phyloP scores from a whole-genome alignment of 345 rosid species.

The Capsella bursapastoris region DNA sequence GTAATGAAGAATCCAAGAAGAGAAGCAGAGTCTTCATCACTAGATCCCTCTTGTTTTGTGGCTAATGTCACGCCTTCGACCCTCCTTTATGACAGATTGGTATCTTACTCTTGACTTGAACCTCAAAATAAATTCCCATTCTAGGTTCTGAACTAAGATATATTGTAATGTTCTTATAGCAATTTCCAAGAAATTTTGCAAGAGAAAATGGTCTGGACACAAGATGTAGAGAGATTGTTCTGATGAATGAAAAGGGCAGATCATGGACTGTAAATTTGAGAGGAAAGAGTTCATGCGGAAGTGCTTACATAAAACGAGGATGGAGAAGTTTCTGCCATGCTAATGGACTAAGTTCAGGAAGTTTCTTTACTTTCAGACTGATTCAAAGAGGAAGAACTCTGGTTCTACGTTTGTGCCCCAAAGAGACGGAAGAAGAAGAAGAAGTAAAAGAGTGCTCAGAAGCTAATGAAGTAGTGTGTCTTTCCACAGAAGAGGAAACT shows the following conservation, averaged over 20 bases:
- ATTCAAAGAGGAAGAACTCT: slow-evolving; percentile 1
- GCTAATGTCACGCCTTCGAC: slow-evolving; percentile 1
- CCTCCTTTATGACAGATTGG: slow-evolving; percentile 16
- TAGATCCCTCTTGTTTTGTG: neutral
- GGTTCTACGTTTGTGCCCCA: slow-evolving; percentile 17
- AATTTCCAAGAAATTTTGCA: neutral
- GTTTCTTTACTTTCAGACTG: slow-evolving; percentile 16
- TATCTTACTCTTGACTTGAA: slow-evolving; percentile 13
- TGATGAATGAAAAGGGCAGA: neutral
- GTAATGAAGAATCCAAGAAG: neutral
- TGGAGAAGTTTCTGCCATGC: slow-evolving; percentile 28
- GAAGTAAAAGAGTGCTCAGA: neutral
- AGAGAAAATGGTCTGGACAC: neutral
- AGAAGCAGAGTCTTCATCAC: slow-evolving; percentile 9
- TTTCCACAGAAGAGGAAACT: slow-evolving; percentile 4
- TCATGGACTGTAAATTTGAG: slow-evolving; percentile 2
- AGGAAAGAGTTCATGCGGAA: neutral
- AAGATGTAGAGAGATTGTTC: neutral
- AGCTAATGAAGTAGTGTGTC: slow-evolving; percentile 1
- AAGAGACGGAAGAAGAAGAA: neutral
- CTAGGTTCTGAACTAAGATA: neutral
- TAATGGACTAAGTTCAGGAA: slow-evolving; percentile 9
- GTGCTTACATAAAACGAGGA: neutral
- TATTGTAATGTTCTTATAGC: neutral
- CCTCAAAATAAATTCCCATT: neutral